phyloP scores from a whole-genome alignment of 2,329 filamentous ascomycete species.

The Venturia effusa region DNA sequence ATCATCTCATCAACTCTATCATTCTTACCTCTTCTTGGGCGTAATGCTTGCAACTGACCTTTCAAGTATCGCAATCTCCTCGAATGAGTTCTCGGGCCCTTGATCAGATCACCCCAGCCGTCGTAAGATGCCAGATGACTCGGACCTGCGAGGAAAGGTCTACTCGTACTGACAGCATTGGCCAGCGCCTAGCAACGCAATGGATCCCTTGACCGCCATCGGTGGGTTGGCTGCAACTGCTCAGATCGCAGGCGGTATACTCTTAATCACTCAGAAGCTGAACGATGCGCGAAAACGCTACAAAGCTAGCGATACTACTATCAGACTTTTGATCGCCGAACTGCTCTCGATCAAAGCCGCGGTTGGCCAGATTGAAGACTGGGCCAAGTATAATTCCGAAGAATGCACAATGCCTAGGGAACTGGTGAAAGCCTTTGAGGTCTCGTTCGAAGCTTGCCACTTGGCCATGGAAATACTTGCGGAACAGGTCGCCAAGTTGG shows the following conservation, averaged over 20 bases:
- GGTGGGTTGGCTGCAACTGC: background rate
- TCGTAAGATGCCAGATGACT: background rate
- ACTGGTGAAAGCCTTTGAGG: background rate
- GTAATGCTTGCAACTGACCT: too few relatives aligned
- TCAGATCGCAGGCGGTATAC: background rate
- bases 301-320: background rate
- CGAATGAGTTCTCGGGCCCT: too few relatives aligned
- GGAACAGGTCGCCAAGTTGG: background rate
- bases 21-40: too few relatives aligned
- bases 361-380: background rate
- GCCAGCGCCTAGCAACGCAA: background rate
- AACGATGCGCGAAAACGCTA: background rate
- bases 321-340: background rate
- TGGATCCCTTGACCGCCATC: background rate
- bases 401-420: background rate
- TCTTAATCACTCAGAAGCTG: background rate
- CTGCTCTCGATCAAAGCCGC: background rate
- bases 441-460: background rate
- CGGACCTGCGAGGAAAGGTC: background rate
- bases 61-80: too few relatives aligned
- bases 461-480: background rate
- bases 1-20: too few relatives aligned
- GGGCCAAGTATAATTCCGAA: background rate
- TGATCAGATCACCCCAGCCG: background rate
- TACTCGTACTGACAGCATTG: background rate